Conservation (phyloP, 768 basidiomycete species). For the Mycena polygramma region DNA sequence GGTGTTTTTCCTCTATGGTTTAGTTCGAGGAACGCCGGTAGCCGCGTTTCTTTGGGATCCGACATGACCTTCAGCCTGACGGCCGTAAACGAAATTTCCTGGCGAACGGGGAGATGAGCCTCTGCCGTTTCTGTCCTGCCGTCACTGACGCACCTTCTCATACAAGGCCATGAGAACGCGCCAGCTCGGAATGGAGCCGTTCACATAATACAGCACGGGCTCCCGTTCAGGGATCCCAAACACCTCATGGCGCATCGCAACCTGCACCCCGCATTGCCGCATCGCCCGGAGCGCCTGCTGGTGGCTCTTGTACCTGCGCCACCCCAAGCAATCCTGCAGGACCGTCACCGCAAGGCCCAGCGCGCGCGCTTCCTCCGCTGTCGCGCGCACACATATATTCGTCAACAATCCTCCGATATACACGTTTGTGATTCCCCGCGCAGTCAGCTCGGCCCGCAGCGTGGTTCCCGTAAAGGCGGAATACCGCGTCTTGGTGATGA, state of each 20-base stretch:
- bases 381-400: constrained; percentile 45
- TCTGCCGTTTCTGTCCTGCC: neutral
- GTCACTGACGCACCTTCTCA: constrained; percentile 41
- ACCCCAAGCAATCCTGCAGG: constrained; percentile 44
- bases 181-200: constrained; percentile 47
- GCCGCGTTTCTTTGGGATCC: constrained; percentile 43
- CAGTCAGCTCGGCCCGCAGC: constrained; percentile 35
- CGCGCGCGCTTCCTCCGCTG: constrained; percentile 40
- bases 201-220: constrained; percentile 45
- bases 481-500: constrained; percentile 44
- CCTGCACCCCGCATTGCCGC: constrained; percentile 29
- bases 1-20: constrained; percentile 48
- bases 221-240: constrained; percentile 8
- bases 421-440: constrained; percentile 37
- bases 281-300: constrained; percentile 40
- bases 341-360: constrained; percentile 39
- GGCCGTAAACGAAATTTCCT: constrained; percentile 39
- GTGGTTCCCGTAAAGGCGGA: constrained; percentile 45
- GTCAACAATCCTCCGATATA: constrained; percentile 43
- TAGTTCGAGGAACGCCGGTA: constrained; percentile 43
- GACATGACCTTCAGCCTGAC: constrained; percentile 45
- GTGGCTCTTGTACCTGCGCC: constrained; percentile 44
- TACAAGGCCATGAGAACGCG: constrained; percentile 45
- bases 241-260: constrained; percentile 27
- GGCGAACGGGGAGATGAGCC: neutral